phyloP scores from a whole-genome alignment of 176 grass and related monocot genomes.

The Triticum timopheevii region DNA sequence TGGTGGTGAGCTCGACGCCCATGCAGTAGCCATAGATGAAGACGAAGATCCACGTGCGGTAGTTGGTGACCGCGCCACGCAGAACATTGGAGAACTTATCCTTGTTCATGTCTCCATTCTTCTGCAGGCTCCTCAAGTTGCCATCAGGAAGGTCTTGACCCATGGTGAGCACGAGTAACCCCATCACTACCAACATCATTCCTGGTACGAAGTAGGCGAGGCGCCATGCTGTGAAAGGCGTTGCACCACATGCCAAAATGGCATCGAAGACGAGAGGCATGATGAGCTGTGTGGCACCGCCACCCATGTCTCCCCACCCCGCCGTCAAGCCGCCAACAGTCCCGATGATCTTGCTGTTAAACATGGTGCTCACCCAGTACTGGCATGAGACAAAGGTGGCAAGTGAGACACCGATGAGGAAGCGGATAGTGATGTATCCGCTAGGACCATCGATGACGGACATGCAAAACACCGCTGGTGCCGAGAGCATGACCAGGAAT shows the following conservation, averaged over 20 bases:
- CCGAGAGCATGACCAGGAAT: slow-evolving; percentile 74
- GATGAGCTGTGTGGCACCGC: slow-evolving; percentile 73
- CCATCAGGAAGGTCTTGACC: slow-evolving; percentile 92
- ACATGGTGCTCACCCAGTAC: slow-evolving; percentile 91
- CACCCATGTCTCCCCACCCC: slow-evolving; percentile 87
- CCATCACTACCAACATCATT: slow-evolving; percentile 56
- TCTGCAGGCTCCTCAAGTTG: slow-evolving; percentile 63
- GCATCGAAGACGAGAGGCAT: slow-evolving; percentile 34
- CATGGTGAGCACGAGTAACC: slow-evolving; percentile 58
- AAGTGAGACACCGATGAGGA: slow-evolving; percentile 77
- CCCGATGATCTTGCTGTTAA: slow-evolving; percentile 62
- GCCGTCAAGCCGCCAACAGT: slow-evolving; percentile 53
- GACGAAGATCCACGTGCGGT: slow-evolving; percentile 88
- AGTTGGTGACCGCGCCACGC: slow-evolving; percentile 64
- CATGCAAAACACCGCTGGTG: slow-evolving; percentile 79
- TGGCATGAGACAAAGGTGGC: slow-evolving; percentile 87
- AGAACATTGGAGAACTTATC: slow-evolving; percentile 82
- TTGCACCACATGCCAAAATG: slow-evolving; percentile 55
- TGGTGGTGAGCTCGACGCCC: slow-evolving; percentile 90
- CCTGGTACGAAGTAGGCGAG: slow-evolving; percentile 80
- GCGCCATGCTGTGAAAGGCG: slow-evolving; percentile 68
- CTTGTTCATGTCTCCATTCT: slow-evolving; percentile 60
- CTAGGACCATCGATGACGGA: slow-evolving; percentile 38
- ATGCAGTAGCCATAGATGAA: slow-evolving; percentile 87
- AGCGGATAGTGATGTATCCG: slow-evolving; percentile 60